Conservation (phyloP, 1,139 yeast genomes). For the Pichia sp. region DNA sequence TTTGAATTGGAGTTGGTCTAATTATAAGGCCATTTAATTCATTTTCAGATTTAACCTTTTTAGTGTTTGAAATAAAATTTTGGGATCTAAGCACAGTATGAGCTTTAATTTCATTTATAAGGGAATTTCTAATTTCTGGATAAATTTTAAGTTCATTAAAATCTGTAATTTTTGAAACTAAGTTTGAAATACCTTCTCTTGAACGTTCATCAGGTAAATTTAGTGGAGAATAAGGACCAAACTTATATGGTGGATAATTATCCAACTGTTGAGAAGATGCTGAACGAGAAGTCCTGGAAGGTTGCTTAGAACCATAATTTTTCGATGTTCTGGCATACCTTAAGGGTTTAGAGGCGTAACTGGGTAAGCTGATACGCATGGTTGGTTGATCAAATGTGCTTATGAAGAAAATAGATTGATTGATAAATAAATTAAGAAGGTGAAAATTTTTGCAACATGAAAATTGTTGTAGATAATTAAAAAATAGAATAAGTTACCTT, state of each 20-base stretch:
- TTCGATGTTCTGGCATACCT: background rate
- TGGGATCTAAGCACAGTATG: slow-evolving; percentile 38
- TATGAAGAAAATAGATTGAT: too few relatives aligned
- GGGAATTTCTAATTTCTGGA: slow-evolving; percentile 60
- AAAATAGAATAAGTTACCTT: too few relatives aligned
- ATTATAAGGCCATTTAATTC: slow-evolving; percentile 32
- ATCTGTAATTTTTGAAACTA: slow-evolving; percentile 45
- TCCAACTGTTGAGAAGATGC: slow-evolving; percentile 3
- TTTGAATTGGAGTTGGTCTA: slow-evolving; percentile 61
- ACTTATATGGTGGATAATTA: slow-evolving; percentile 27
- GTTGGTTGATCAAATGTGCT: too few relatives aligned
- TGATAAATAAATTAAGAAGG: too few relatives aligned
- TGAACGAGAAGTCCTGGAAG: too few relatives aligned
- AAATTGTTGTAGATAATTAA: too few relatives aligned
- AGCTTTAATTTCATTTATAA: slow-evolving; percentile 51
- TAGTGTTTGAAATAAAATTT: slow-evolving; percentile 35
- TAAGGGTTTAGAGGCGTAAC: background rate
- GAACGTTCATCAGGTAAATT: slow-evolving; percentile 27
- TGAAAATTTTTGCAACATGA: too few relatives aligned
- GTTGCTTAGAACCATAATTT: too few relatives aligned
- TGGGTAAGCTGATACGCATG: too few relatives aligned
- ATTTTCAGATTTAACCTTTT: slow-evolving; percentile 35
- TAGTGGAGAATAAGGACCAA: slow-evolving; percentile 29
- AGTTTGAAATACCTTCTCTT: slow-evolving; percentile 25
- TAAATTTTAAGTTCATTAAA: slow-evolving; percentile 63